Percentiles rank a stretch among this genome's conserved stretches.
Conservation (phyloP, 2,329 filamentous ascomycete genomes). For the Macrophomina pseudophaseolina region DNA sequence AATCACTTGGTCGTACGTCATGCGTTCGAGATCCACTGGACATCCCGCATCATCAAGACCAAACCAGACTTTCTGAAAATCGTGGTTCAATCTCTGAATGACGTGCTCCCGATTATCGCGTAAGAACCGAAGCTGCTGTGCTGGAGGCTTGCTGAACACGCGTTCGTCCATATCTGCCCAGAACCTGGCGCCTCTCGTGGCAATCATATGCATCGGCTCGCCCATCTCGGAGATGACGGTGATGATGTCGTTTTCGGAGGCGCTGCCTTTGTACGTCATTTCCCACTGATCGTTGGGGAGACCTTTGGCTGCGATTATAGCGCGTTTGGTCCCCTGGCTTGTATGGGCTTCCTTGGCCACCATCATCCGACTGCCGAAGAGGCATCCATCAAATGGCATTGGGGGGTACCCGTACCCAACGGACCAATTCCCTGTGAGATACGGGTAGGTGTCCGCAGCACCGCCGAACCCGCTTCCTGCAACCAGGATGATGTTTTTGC, state of each 20-base stretch:
- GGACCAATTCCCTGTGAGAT: conserved; percentile 89
- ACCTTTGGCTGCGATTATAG: conserved; percentile 84
- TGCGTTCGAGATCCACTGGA: conserved; percentile 88
- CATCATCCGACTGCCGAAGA: conserved; percentile 95
- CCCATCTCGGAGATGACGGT: conserved; percentile 96
- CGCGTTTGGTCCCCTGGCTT: conserved; percentile 84
- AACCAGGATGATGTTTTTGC: conserved; percentile 85
- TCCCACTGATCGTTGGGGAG: conserved; percentile 86
- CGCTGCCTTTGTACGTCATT: conserved; percentile 69
- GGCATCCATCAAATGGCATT: conserved; percentile 92
- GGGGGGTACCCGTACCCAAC: conserved; percentile 83
- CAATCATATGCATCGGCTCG: conserved; percentile 94
- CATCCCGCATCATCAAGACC: conserved; percentile 81
- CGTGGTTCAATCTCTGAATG: conserved; percentile 93
- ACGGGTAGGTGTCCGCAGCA: conserved; percentile 89
- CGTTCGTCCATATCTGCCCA: conserved; percentile 97
- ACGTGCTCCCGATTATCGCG: conserved; percentile 90
- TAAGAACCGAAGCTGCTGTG: conserved; percentile 81
- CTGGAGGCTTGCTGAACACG: conserved; percentile 65
- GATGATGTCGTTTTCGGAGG: conserved; percentile 66
- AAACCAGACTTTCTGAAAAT: conserved; percentile 98
- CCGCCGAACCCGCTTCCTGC: conserved; percentile 92
- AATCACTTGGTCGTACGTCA: conserved; percentile 91
- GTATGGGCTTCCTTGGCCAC: conserved; percentile 91
- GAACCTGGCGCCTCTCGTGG: conserved; percentile 86